Base-by-base conservation (phyloP, 306 rosid species). In the Vachellia collinsii region DNA sequence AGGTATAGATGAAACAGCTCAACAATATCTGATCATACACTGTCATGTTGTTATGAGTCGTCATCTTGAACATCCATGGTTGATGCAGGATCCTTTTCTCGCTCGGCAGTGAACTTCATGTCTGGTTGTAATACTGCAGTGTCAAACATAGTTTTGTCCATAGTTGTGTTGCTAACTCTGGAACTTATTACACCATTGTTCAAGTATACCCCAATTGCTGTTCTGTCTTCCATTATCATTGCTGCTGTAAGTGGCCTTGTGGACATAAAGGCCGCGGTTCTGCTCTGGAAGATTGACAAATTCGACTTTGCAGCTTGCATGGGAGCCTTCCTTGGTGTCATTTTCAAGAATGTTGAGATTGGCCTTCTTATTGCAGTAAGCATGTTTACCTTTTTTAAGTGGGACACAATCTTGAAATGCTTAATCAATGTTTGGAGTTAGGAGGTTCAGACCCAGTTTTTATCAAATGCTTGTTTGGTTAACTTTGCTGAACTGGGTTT, bases 241-340 rank as follows among this genome's bases (percentile, higher is more conserved):
- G 70, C 87, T 1, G 98, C 97, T 0, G 97, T 93, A 13, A 0
- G 73, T 0, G 73, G 87, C 74, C 82, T 94, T 11, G 74, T 94
- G 14, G 88, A 94, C 80, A 16, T 87, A 36, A 68, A 88, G 0
- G 97, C 97, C 0, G 81, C 66, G 23, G 78, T 88, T 25, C 83
- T 87, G n/a, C 82, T 95, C 0, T 95, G 94, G 94, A 95, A 93
- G 88, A 67, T 91, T 12, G 99, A 93, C 85, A 91, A 91, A 62
- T 85, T 93, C 4, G 99, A 95, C 71, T 95, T 95, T 50, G 39
- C 87, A 8, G 95, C 94, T 19, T 95, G 99, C 84, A 83, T 95
- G 83, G 99, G 97, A 67, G 99, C 99, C 82, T 91, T 95, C 87
- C 87, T 91, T 41, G 99, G 97, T 7, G 99, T 95, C 22, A 75